A percentile compares a stretch with the other conserved stretches of the same genome.
These are phyloP conservation scores for Solanum neorickii DNA, from an alignment of 257 asterid genomes.

Conservation along the genomic window DNA sequence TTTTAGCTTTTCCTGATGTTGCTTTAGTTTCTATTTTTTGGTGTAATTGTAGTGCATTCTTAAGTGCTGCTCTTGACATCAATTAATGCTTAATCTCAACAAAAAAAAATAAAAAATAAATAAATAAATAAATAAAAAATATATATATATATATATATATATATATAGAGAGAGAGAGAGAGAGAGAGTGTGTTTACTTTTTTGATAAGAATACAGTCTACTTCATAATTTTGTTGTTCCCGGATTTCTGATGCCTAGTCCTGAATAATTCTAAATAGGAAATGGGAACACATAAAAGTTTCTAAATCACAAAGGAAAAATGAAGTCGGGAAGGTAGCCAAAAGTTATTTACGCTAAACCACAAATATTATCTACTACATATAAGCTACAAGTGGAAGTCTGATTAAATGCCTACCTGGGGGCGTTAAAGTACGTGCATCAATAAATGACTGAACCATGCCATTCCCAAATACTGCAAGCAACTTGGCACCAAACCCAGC, in stretches of 20 bases:
- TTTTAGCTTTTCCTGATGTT: background rate
- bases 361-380: background rate
- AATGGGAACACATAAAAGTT: background rate
- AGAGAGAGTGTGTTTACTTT: background rate
- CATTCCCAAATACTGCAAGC: slow-evolving; percentile 92
- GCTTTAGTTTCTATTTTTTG: background rate
- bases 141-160: background rate
- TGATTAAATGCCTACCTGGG: slow-evolving; percentile 30
- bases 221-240: background rate
- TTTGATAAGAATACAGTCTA: background rate
- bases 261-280: background rate
- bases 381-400: background rate
- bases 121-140: too few species aligned
- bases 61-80: background rate
- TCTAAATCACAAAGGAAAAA: background rate
- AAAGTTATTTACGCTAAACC: background rate
- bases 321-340: background rate
- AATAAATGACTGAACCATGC: slow-evolving; percentile 97
- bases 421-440: slow-evolving; percentile 83
- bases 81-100: background rate
- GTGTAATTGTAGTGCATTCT: background rate
- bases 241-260: background rate
- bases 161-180: background rate
- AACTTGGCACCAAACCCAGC: slow-evolving; percentile 99
- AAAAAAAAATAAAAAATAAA: too few species aligned